These are phyloP conservation scores for Erigeron philadelphicus DNA, from an alignment of 140 eudicot species.

Conservation along the genomic window DNA sequence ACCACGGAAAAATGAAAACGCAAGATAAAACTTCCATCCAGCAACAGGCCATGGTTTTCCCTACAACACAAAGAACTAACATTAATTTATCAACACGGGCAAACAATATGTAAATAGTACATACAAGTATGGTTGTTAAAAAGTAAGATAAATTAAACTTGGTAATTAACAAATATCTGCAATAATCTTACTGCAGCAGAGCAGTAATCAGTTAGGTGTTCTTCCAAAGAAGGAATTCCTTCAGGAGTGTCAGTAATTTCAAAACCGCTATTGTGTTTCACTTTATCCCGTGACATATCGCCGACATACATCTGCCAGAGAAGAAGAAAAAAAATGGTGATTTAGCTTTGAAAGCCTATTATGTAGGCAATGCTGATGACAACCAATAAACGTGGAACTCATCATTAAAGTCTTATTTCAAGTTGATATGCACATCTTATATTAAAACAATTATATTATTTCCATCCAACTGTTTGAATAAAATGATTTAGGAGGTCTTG, in stretches of 20 bases:
- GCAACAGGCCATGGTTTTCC: slow-evolving; percentile 84
- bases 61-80: slow-evolving; percentile 34
- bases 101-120: background rate
- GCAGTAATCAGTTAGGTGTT: slow-evolving; percentile 73
- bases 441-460: no score
- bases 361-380: background rate
- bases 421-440: no score
- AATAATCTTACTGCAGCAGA: slow-evolving; percentile 60
- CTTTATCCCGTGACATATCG: slow-evolving; percentile 45
- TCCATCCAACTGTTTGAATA: no score
- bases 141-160: background rate
- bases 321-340: slow-evolving; percentile 3
- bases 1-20: slow-evolving; percentile 91
- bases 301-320: slow-evolving; percentile 57
- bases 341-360: background rate
- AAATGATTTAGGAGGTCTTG: no score
- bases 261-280: slow-evolving; percentile 49
- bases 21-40: slow-evolving; percentile 89
- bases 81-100: background rate
- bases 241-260: slow-evolving; percentile 59
- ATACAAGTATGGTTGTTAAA: background rate
- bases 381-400: no score
- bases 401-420: no score
- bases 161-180: slow-evolving; percentile 9
- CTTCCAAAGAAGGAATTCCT: slow-evolving; percentile 79